Evolutionary conservation across 768 basidiomycete species (phyloP), one percentile per base, ranked within the genome.

Genomic region (Panaeolus papilionaceus): DNA sequence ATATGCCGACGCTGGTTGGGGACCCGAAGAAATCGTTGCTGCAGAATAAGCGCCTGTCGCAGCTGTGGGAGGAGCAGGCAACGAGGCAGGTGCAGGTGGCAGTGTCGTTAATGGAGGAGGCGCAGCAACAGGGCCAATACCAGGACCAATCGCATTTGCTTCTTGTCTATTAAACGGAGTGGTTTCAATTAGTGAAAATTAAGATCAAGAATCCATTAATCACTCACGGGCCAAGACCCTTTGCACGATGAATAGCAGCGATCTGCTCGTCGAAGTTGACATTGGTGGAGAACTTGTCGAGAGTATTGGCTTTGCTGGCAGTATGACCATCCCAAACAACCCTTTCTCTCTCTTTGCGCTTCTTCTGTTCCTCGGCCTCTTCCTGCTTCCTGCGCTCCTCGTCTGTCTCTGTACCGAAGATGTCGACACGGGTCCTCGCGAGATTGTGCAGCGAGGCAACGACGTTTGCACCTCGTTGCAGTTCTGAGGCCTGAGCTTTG

Each of bases 301-400:
- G 83, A 0, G 95, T 98, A 71, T 89, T 89, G 62, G 92, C 92
- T 80, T 96, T 98, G 51, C 95, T 93, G 51, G 95, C 93, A 1
- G 96, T 96, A 78, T 99, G 96, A 73, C 98, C 98, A 79, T 99
- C 98, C 98, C 98, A 99, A 62, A 98, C 94, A 71, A 94, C 93
- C 76, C 93, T 96, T 80, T 99, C 98, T 76, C 90, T 88, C 77
- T 97, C 96, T 76, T 89, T 92, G 70, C 95, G 85, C 74, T 87
- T 87, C 69, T 90, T 88, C 65, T 88, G 84, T 74, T 95, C 93
- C 69, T 92, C 92, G 63, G 95, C 95, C 70, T 98, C 96, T 72
- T 96, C 92, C 61, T 84, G 86, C 79, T 90, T 92, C 69, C 95
- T 87, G 67, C 91, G 86, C 71, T 96, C 96, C 74, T 98, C 97